phyloP scores from a whole-genome alignment of 1,139 yeast genomes.

The Blastobotrys petasosporus region DNA sequence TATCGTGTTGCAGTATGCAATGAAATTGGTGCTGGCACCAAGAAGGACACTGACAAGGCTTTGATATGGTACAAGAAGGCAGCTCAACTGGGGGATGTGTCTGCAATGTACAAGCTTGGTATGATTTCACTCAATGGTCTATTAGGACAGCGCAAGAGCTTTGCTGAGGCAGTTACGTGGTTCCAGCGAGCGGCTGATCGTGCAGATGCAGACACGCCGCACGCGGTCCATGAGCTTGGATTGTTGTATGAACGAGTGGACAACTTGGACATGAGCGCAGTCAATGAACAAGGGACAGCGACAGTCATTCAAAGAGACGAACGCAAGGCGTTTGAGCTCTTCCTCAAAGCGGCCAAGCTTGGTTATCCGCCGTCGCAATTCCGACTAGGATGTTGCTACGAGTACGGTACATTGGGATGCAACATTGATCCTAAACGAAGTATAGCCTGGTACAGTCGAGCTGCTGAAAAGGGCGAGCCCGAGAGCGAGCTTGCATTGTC shows the following conservation, averaged over 20 bases:
- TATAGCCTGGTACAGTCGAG: conserved; percentile 84
- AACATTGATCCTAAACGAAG: conserved; percentile 64
- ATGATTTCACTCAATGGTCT: conserved; percentile 53
- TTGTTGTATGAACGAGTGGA: conserved; percentile 61
- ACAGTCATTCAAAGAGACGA: conserved; percentile 38
- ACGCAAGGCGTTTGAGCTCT: conserved; percentile 59
- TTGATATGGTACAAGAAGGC: conserved; percentile 50
- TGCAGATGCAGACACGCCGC: conserved; percentile 44
- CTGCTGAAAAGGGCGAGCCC: conserved; percentile 67
- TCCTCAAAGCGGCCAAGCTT: conserved; percentile 69
- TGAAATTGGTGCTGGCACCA: conserved; percentile 60
- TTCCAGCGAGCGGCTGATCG: conserved; percentile 47
- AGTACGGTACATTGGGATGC: conserved; percentile 72
- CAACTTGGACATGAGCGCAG: conserved; percentile 37
- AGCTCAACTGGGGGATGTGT: conserved; percentile 50
- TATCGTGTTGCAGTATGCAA: conserved; percentile 63
- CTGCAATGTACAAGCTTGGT: conserved; percentile 66
- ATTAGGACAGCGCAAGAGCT: conserved; percentile 39
- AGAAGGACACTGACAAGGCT: conserved; percentile 42
- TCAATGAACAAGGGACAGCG: conserved; percentile 18
- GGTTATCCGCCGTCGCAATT: conserved; percentile 80
- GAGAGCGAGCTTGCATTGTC: conserved; percentile 85
- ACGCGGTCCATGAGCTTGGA: conserved; percentile 62
- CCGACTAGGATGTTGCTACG: conserved; percentile 80
- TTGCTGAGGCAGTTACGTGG: conserved; percentile 50